Conservation (phyloP, 2,329 filamentous ascomycete species). For the Curvularia verruculosa region DNA sequence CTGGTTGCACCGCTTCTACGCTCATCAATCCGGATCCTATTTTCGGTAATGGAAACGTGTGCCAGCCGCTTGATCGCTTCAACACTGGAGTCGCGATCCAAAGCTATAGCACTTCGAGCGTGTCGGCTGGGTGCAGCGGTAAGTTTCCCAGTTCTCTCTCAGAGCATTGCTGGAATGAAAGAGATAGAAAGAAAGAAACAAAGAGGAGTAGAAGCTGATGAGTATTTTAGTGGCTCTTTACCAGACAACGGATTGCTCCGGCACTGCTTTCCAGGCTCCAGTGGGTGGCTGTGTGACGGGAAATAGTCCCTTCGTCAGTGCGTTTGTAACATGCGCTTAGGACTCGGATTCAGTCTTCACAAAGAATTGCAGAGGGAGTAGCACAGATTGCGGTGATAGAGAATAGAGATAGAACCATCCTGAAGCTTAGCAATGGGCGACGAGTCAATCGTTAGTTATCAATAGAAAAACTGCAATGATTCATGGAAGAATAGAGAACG, state of each 20-base stretch:
- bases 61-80: slow-evolving; percentile 22
- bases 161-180: background rate
- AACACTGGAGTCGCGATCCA: slow-evolving; percentile 9
- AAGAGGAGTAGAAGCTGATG: background rate
- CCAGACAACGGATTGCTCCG: slow-evolving; percentile 6
- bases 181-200: background rate
- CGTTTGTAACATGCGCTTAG: slow-evolving; percentile 14
- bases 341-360: background rate
- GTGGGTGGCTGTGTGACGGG: slow-evolving; percentile 15
- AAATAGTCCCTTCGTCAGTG: slow-evolving; percentile 14
- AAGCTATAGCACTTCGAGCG: slow-evolving; percentile 16
- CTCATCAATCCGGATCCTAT: slow-evolving; percentile 27
- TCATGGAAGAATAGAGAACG: background rate
- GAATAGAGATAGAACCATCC: background rate
- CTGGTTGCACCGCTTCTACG: slow-evolving; percentile 15
- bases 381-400: background rate
- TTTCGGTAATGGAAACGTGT: slow-evolving; percentile 20
- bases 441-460: background rate
- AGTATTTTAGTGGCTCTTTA: slow-evolving; percentile 11
- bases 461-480: background rate
- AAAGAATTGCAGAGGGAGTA: background rate
- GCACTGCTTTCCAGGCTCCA: slow-evolving; percentile 10
- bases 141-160: background rate
- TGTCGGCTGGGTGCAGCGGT: background rate
- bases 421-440: background rate